phyloP scores from a whole-genome alignment of 768 basidiomycete genomes.

The Tubosaeta sp. region DNA sequence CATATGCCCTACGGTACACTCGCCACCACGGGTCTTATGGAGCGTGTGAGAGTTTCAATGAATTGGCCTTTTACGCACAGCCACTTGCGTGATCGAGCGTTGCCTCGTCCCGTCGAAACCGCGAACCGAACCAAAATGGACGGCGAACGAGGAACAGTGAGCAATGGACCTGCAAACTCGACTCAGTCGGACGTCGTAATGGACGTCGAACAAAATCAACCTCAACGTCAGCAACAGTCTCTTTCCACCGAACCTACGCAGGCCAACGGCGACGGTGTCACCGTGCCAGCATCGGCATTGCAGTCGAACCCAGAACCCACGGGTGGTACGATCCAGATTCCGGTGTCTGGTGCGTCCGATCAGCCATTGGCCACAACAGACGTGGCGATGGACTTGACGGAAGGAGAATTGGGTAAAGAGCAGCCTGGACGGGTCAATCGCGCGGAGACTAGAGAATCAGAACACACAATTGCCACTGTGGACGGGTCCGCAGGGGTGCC shows the following conservation, averaged over 20 bases:
- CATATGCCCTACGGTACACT: conserved; percentile 28
- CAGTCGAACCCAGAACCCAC: conserved; percentile 12
- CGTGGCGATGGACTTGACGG: conserved; percentile 21
- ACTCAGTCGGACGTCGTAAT: conserved; percentile 12
- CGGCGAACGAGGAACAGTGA: conserved; percentile 13
- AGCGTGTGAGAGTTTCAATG: conserved; percentile 5
- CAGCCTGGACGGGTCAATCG: conserved; percentile 9
- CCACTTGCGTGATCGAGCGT: conserved; percentile 25
- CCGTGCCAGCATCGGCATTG: not conserved
- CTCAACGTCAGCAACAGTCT: conserved; percentile 2
- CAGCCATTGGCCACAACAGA: conserved; percentile 20
- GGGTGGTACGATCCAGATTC: not conserved
- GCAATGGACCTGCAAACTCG: not conserved
- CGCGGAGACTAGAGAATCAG: not conserved
- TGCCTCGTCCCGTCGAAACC: conserved; percentile 18
- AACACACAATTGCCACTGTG: not conserved
- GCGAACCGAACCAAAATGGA: conserved; percentile 21
- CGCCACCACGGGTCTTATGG: not conserved
- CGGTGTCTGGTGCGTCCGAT: conserved; percentile 16
- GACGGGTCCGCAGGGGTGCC: conserved; percentile 7
- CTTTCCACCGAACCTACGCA: not conserved
- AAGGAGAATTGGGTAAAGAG: conserved; percentile 15
- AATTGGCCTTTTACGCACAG: conserved; percentile 9
- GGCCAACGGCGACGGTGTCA: not conserved
- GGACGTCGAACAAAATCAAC: conserved; percentile 18